A percentile compares a stretch with the other conserved stretches of the same genome.
Conservation (phyloP, 2,329 filamentous ascomycete species). For the Aspergillus oerlinghausenensis region DNA sequence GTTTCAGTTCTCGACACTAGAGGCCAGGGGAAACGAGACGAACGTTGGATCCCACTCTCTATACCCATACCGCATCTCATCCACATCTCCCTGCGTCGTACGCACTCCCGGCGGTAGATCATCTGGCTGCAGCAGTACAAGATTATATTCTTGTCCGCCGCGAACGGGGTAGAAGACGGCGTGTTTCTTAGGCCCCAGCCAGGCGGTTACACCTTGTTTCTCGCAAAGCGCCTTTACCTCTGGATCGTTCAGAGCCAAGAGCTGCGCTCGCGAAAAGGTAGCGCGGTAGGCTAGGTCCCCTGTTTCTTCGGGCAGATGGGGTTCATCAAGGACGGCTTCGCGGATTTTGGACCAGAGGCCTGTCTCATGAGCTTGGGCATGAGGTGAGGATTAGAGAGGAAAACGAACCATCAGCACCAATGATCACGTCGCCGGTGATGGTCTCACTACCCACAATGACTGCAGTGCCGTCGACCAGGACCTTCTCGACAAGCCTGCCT, state of each 20-base stretch:
- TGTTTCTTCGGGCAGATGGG: constrained; percentile 49
- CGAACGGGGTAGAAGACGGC: constrained; percentile 59
- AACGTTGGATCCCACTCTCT: constrained; percentile 55
- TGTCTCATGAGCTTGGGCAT: not conserved
- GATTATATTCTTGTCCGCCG: constrained; percentile 55
- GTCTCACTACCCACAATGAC: constrained; percentile 6
- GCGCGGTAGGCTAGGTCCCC: constrained; percentile 62
- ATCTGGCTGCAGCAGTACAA: constrained; percentile 61
- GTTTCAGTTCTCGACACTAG: no score
- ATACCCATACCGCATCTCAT: constrained; percentile 58
- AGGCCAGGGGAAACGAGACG: not conserved
- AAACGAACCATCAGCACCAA: constrained; percentile 17
- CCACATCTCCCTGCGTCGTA: constrained; percentile 48
- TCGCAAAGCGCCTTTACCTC: constrained; percentile 39
- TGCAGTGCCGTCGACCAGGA: constrained; percentile 2
- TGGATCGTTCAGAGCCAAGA: constrained; percentile 44
- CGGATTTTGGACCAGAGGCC: constrained; percentile 14
- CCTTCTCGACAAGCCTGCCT: constrained; percentile 3
- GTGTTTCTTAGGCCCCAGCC: constrained; percentile 59
- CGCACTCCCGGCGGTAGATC: constrained; percentile 18
- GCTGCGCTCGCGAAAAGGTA: constrained; percentile 45
- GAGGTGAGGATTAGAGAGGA: not conserved
- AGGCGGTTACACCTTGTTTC: constrained; percentile 51
- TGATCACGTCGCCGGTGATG: constrained; percentile 13
- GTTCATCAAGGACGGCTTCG: constrained; percentile 28